Evolutionary conservation across 2,329 filamentous ascomycete species (phyloP).

Genomic region (Aureobasidium sp.): DNA sequence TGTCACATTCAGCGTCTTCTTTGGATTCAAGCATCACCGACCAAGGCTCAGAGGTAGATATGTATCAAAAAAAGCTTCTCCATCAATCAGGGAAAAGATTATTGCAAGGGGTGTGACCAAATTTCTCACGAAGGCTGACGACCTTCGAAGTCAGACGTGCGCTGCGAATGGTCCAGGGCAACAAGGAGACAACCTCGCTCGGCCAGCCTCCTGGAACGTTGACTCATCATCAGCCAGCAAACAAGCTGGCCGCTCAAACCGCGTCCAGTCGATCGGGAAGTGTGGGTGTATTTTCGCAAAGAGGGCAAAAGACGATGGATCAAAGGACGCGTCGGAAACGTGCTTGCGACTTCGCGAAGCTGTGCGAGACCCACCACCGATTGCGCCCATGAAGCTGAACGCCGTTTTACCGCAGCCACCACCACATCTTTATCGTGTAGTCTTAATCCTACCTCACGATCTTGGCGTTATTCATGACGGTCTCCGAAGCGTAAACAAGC

Average conservation of each 20-base stretch:
- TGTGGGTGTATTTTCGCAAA: not conserved
- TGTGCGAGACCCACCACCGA: conserved; percentile 9
- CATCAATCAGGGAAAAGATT: not conserved
- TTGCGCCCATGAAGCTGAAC: not conserved
- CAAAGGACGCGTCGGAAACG: not conserved
- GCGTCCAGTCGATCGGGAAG: not conserved
- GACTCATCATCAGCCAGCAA: not conserved
- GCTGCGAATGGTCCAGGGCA: not conserved
- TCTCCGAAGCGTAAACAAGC: not conserved
- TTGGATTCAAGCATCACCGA: not conserved
- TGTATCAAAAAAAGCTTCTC: conserved; percentile 9
- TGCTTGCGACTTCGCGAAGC: conserved; percentile 2
- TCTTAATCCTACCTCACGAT: conserved; percentile 3
- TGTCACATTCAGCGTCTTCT: not conserved
- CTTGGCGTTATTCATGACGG: not conserved
- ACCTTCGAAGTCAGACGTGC: not conserved
- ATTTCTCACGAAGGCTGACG: not conserved
- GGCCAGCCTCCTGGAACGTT: not conserved
- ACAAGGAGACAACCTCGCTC: not conserved
- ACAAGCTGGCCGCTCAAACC: not conserved
- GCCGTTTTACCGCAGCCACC: conserved; percentile 16
- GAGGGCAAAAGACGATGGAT: not conserved
- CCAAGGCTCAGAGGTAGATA: not conserved
- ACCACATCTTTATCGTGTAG: conserved; percentile 8
- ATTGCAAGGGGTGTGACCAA: not conserved